These are phyloP conservation scores for Lentinula sp. DNA, from an alignment of 768 basidiomycete species.

Conservation along the genomic window DNA sequence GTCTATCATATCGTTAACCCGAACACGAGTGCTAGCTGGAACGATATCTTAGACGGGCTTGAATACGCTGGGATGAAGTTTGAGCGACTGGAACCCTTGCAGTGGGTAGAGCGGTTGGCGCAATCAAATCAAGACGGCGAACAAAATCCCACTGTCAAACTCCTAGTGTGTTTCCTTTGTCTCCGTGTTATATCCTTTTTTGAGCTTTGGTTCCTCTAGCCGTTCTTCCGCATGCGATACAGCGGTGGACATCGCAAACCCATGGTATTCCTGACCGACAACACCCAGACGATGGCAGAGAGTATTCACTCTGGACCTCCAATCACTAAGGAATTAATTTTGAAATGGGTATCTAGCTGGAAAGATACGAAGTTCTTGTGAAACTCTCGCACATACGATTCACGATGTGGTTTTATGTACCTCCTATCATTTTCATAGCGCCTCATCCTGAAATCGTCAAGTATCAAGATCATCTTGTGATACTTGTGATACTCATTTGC, in stretches of 20 bases:
- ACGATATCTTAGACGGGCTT: conserved; percentile 32
- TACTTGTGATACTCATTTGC: no score
- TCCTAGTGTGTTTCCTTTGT: conserved; percentile 20
- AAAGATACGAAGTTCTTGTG: conserved; percentile 29
- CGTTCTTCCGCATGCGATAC: conserved; percentile 26
- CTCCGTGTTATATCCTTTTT: not conserved
- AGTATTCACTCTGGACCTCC: conserved; percentile 23
- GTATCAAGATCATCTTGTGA: no score
- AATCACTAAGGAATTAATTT: conserved; percentile 25
- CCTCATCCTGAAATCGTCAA: no score
- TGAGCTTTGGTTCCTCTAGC: conserved; percentile 12
- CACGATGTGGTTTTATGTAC: no score
- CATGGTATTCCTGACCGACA: conserved; percentile 27
- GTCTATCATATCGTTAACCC: conserved; percentile 35
- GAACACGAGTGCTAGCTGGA: conserved; percentile 26
- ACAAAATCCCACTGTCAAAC: conserved; percentile 37
- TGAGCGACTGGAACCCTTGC: conserved; percentile 24
- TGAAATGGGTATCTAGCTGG: conserved; percentile 37
- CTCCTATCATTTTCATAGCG: no score
- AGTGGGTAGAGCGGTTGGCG: conserved; percentile 32
- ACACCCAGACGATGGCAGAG: conserved; percentile 24
- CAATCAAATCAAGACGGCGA: conserved; percentile 27
- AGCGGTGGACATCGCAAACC: conserved; percentile 16
- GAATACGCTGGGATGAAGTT: conserved; percentile 30
- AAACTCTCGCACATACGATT: not conserved